phyloP scores from a whole-genome alignment of 768 basidiomycete species.

The Mrakia blollopis region DNA sequence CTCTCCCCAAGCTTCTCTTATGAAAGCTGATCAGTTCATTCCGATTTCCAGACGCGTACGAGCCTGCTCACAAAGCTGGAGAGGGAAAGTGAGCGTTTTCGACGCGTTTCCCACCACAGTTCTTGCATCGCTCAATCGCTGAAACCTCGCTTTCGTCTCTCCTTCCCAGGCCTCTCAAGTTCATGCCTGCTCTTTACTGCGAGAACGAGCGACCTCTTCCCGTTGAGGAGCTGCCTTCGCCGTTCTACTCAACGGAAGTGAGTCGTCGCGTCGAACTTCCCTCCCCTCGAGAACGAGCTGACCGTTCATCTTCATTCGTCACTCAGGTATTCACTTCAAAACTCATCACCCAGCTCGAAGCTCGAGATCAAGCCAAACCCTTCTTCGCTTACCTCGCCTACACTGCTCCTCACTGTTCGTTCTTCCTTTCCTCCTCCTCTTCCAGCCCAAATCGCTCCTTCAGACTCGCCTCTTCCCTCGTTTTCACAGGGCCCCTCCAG shows the following conservation, averaged over 20 bases:
- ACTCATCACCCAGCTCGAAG: not conserved
- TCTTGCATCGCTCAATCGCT: slow-evolving; percentile 9
- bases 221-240: slow-evolving; percentile 35
- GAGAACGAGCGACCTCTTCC: slow-evolving; percentile 36
- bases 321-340: slow-evolving; percentile 17
- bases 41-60: slow-evolving; percentile 25
- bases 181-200: slow-evolving; percentile 37
- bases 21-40: slow-evolving; percentile 22
- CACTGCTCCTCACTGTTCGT: slow-evolving; percentile 39
- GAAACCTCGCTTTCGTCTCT: slow-evolving; percentile 37
- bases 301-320: slow-evolving; percentile 33
- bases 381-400: slow-evolving; percentile 43
- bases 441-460: too few species aligned
- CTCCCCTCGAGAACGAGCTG: not conserved
- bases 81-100: not conserved
- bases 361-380: slow-evolving; percentile 35
- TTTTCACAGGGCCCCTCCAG: slow-evolving; percentile 35
- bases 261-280: slow-evolving; percentile 34
- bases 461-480: too few species aligned
- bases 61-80: slow-evolving; percentile 31
- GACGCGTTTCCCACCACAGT: too few species aligned
- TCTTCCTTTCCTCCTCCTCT: too few species aligned
- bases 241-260: slow-evolving; percentile 38
- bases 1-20: not conserved
- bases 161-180: slow-evolving; percentile 37